Base-by-base conservation (phyloP, 73 alveolate species). In the Effrenium voratum region DNA sequence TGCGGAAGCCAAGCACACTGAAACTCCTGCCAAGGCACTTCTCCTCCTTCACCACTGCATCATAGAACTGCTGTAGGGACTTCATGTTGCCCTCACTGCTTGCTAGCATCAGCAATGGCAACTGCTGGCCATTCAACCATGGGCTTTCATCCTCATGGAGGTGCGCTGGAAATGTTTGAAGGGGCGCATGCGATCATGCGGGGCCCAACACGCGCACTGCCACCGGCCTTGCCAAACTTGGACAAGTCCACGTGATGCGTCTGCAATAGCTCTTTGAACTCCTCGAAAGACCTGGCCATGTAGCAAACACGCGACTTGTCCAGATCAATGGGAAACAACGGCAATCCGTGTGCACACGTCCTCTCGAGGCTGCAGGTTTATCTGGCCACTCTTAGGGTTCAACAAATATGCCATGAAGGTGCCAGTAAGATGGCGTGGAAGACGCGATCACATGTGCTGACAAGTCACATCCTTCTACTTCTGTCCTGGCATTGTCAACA, bases 141-240 rank as follows among this genome's bases (percentile, higher is more conserved):
- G n/a, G n/a, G n/a, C n/a, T n/a, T n/a, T n/a, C n/a, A n/a, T n/a
- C n/a, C n/a, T n/a, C n/a, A n/a, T n/a, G n/a, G n/a, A n/a, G n/a
- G n/a, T n/a, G n/a, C n/a, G n/a, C n/a, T n/a, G n/a, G n/a, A n/a
- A n/a, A n/a, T n/a, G n/a, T n/a, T n/a, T n/a, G n/a, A n/a, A n/a
- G n/a, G n/a, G n/a, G n/a, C n/a, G n/a, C 72, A 57, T 57, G 72
- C n/a, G 28, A 22, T 30, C 72, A 22, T 57, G 72, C 72, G 28
- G 72, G 72, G 28, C 72, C 28, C 16, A 30, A 30, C 28, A 22
- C 72, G 16, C 72, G 28, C n/a, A 30, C 68, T 55, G 30, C 79
- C 41, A 19, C 94, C 2, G n/a, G 66, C 94, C 94, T 86, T 86
- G 83, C 94, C 94, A 59, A 86, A 86, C 43, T 86, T 86, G 94